Evolutionary conservation across 371 early-diverging fungal genomes (phyloP).

Genomic region (Mortierella sp.): DNA sequence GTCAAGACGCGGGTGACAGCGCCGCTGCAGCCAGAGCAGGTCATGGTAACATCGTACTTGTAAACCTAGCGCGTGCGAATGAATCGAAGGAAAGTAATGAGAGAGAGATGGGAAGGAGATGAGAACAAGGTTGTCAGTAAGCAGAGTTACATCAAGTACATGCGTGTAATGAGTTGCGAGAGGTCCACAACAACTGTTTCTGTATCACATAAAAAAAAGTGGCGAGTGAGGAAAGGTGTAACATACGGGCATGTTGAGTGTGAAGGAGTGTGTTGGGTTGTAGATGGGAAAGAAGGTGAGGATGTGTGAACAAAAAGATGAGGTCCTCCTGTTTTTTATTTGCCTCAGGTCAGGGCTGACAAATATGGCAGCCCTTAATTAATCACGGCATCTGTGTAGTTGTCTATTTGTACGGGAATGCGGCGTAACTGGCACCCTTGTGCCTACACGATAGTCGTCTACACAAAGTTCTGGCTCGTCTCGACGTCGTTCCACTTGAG

Average conservation of each 20-base stretch:
- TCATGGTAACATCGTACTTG: conserved; percentile 87
- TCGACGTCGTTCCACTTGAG: conserved; percentile 65
- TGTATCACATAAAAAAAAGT: neutral
- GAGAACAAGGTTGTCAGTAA: neutral
- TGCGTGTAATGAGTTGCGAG: neutral
- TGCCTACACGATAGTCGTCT: neutral
- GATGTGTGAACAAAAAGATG: neutral
- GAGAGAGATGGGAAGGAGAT: neutral
- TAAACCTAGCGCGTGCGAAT: conserved; percentile 54
- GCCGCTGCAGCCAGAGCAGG: conserved; percentile 86
- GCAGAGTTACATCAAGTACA: neutral
- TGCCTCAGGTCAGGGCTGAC: conserved; percentile 3
- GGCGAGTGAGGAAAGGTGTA: neutral
- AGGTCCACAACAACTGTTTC: neutral
- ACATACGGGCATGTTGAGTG: conserved; percentile 31
- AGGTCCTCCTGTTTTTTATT: neutral
- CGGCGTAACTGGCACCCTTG: too few relatives aligned
- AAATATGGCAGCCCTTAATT: conserved; percentile 18
- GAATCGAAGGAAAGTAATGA: neutral
- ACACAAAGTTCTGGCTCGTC: conserved; percentile 32
- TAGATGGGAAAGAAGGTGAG: neutral
- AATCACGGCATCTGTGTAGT: neutral
- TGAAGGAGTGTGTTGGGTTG: neutral
- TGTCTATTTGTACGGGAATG: neutral
- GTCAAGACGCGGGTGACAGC: conserved; percentile 82